phyloP scores from a whole-genome alignment of 768 basidiomycete genomes.

The Pisolithus albus region DNA sequence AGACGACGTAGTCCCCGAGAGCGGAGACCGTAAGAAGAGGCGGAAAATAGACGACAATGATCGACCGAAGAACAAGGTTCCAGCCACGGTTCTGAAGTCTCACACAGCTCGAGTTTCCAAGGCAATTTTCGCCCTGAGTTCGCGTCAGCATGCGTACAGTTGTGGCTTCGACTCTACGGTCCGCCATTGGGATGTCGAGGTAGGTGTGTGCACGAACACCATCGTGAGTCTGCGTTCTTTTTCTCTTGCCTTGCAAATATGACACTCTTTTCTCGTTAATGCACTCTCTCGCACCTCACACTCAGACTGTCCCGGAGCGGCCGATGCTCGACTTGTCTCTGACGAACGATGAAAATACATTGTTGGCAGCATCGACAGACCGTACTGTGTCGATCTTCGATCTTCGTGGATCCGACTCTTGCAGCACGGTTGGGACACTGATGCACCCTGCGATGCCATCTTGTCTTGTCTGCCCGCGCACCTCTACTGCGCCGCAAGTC shows the following conservation, averaged over 20 bases:
- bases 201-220: slow-evolving; percentile 62
- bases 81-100: slow-evolving; percentile 67
- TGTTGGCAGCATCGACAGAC: slow-evolving; percentile 66
- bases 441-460: slow-evolving; percentile 63
- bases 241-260: neutral
- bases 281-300: neutral
- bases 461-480: slow-evolving; percentile 36
- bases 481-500: slow-evolving; percentile 41
- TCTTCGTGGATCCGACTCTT: slow-evolving; percentile 40
- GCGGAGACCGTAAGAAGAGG: slow-evolving; percentile 48
- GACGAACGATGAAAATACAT: slow-evolving; percentile 35
- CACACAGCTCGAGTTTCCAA: slow-evolving; percentile 80
- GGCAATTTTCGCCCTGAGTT: slow-evolving; percentile 47
- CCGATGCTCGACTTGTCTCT: slow-evolving; percentile 64
- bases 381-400: slow-evolving; percentile 69
- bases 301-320: slow-evolving; percentile 61
- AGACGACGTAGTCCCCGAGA: slow-evolving; percentile 48
- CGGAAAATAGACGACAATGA: slow-evolving; percentile 41
- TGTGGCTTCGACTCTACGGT: slow-evolving; percentile 90
- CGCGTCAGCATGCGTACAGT: slow-evolving; percentile 49
- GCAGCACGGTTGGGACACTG: slow-evolving; percentile 38
- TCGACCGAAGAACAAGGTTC: slow-evolving; percentile 55
- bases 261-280: neutral
- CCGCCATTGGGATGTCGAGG: slow-evolving; percentile 79
- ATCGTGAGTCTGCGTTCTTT: slow-evolving; percentile 43